phyloP scores from a whole-genome alignment of 306 rosid genomes.

The Vigna mungo region DNA sequence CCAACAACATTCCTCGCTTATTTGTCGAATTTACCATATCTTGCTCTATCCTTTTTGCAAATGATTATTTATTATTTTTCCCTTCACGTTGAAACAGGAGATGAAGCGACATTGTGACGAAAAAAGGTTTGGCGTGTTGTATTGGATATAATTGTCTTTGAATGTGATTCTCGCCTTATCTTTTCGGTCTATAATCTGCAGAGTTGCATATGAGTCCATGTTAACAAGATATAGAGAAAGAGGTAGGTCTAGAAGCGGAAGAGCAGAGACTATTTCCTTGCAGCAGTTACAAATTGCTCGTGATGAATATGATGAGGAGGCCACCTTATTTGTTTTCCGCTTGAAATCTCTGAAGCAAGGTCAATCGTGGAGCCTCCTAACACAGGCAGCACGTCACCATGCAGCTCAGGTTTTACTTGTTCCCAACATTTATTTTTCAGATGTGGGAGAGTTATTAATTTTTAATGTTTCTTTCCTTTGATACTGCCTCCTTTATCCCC shows the following conservation, averaged over 20 bases:
- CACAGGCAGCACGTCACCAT: slow-evolving; percentile 94
- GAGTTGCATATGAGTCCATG: slow-evolving; percentile 73
- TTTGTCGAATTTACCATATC: not conserved
- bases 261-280: slow-evolving; percentile 62
- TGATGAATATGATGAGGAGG: slow-evolving; percentile 85
- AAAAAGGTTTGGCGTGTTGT: slow-evolving; percentile 61
- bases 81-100: slow-evolving; percentile 69
- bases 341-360: slow-evolving; percentile 91
- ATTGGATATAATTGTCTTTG: slow-evolving; percentile 5
- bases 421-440: slow-evolving; percentile 15
- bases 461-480: slow-evolving; percentile 29
- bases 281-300: slow-evolving; percentile 73
- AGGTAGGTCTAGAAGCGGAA: slow-evolving; percentile 69
- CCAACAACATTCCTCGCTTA: not conserved
- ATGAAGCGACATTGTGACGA: slow-evolving; percentile 88
- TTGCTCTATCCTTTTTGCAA: slow-evolving; percentile 13
- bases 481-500: slow-evolving; percentile 34
- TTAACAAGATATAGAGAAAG: slow-evolving; percentile 67
- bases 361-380: slow-evolving; percentile 81
- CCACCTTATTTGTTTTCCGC: slow-evolving; percentile 80
- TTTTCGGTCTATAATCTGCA: slow-evolving; percentile 51
- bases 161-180: slow-evolving; percentile 24
- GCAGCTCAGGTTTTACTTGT: slow-evolving; percentile 78
- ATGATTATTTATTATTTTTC: not conserved
- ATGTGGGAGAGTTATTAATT: slow-evolving; percentile 6